Conservation (phyloP, 2,329 filamentous ascomycete species). For the Alternaria triticimaculans region DNA sequence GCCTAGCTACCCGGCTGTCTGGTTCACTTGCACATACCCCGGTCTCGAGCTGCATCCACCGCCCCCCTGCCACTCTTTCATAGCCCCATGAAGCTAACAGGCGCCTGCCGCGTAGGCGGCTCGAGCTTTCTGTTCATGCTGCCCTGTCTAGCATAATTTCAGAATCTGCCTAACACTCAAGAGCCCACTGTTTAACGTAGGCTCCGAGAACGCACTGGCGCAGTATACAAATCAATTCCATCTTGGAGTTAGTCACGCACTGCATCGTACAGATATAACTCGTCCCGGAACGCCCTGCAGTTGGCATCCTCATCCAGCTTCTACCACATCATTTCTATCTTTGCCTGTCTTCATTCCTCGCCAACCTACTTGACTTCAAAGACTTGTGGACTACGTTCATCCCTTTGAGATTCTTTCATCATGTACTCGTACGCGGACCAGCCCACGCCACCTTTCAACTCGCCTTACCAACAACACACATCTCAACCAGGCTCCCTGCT, state of each 20-base stretch:
- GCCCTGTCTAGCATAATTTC: constrained; percentile 41
- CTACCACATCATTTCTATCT: constrained; percentile 10
- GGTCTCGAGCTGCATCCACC: constrained; percentile 26
- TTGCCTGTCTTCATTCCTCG: constrained; percentile 10
- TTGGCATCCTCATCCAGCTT: constrained; percentile 21
- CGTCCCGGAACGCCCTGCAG: constrained; percentile 34
- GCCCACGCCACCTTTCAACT: constrained; percentile 44
- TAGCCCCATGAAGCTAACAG: constrained; percentile 43
- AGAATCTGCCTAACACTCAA: constrained; percentile 48
- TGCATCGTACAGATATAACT: constrained; percentile 40
- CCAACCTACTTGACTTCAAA: not conserved
- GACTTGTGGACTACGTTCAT: constrained; percentile 11
- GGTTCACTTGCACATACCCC: constrained; percentile 25
- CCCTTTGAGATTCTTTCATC: constrained; percentile 18
- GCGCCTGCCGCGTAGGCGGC: constrained; percentile 45
- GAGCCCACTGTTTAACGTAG: constrained; percentile 38
- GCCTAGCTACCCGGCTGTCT: constrained; percentile 38
- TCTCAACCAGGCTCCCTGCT: constrained; percentile 32
- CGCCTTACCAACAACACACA: constrained; percentile 44
- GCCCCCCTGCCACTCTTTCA: constrained; percentile 22
- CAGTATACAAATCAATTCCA: constrained; percentile 37
- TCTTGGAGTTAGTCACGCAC: constrained; percentile 27
- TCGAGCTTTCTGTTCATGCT: constrained; percentile 35
- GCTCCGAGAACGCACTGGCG: constrained; percentile 43
- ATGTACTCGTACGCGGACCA: constrained; percentile 38